Evolutionary conservation across 176 grass and related monocot genomes (phyloP).

Genomic region (Lolium perenne): DNA sequence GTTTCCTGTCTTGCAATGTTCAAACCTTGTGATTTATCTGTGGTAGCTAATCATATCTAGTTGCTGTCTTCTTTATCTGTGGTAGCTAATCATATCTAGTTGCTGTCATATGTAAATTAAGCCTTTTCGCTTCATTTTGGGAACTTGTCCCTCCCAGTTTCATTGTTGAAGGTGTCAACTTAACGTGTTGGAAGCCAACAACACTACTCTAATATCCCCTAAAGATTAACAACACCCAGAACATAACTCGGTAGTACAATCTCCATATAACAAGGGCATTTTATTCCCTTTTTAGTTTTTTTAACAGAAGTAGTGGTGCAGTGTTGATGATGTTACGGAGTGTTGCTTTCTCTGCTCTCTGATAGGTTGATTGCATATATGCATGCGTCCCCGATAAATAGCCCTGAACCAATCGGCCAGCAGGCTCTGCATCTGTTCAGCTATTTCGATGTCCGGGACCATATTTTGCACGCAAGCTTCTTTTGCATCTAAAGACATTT

Average conservation of each 20-base stretch:
- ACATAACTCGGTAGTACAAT: background rate
- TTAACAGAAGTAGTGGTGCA: background rate
- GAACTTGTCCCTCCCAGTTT: background rate
- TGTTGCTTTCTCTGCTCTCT: slow-evolving; percentile 7
- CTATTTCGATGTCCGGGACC: background rate
- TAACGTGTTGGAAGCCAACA: background rate
- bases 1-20: background rate
- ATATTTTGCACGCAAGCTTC: background rate
- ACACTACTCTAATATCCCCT: too few relatives aligned
- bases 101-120: background rate
- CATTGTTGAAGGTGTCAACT: background rate
- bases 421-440: background rate
- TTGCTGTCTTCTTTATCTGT: background rate
- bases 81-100: background rate
- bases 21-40: background rate
- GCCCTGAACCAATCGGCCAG: background rate
- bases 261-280: background rate
- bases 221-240: background rate
- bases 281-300: background rate
- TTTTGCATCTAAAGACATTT: background rate
- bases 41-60: background rate
- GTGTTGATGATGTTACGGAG: background rate
- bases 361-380: slow-evolving; percentile 5
- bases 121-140: background rate
- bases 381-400: background rate